Base-by-base conservation (phyloP, 169 alveolate species). In the Plasmodium gaboni region DNA sequence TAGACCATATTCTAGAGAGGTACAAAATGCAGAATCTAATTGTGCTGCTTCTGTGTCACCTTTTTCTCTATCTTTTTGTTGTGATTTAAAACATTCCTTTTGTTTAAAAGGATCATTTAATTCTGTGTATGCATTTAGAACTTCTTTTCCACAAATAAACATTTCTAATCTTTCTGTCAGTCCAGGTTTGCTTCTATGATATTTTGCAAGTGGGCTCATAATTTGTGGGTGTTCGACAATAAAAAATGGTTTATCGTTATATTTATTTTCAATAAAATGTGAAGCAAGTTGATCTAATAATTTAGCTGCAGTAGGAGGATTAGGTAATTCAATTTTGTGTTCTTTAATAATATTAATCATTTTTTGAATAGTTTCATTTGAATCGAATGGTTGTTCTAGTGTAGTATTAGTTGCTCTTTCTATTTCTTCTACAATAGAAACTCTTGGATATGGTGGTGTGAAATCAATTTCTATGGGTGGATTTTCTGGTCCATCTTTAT, bases 141-240 rank as follows among this genome's bases (percentile, higher is more conserved):
- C 91, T 91, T 99, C 99, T 93, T 98, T 98, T 28, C 98, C 98
- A 91, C 97, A 96, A 46, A 98, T 93, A 95, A 98, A 99, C 72
- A 98, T 96, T 96, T 99, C 99, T 88, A 98, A 98, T 70, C 99
- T 95, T 95, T 98, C 99, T 50, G 99, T 97, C 70, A 98, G 91
- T 32, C 96, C 97, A 13, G 97, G 96, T 87, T 95, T 96, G 13
- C 94, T 68, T 92, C 99, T 94, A 88, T 97, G 98, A 98, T 98
- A 98, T 95, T 99, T 99, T 53, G 99, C 99, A 68, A 98, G 96
- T 8, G 99, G 99, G 72, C 99, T 96, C 99, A 98, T 98, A 80
- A 98, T 95, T 96, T 98, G 98, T 38, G 99, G 99, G 80, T 98
- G 99, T 88, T 99, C 99, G 55, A 96, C 97, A 74, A 98, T 96